A percentile compares a stretch with the other conserved stretches of the same genome.
These are phyloP conservation scores for Dianthus caryophyllus DNA, from an alignment of 148 eudicot species.

Conservation along the genomic window DNA sequence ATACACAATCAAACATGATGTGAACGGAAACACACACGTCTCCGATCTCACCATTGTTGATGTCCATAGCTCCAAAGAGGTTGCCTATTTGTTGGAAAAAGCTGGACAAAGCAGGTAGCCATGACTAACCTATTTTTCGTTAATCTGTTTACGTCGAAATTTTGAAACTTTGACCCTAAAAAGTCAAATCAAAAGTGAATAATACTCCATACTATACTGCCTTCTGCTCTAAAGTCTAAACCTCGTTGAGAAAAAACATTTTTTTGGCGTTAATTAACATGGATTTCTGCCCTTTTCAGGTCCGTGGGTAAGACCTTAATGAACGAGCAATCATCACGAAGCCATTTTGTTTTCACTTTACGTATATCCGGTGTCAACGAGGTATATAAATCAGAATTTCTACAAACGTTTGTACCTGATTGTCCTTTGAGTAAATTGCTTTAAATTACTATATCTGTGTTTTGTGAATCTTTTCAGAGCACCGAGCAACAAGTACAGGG, in stretches of 20 bases:
- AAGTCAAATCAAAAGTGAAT: no score
- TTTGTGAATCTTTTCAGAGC: constrained; percentile 37
- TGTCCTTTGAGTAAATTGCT: background rate
- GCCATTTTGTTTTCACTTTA: constrained; percentile 92
- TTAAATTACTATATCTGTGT: background rate
- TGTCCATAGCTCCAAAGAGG: constrained; percentile 82
- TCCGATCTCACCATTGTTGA: constrained; percentile 88
- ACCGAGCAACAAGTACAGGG: constrained; percentile 98
- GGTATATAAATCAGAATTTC: constrained; percentile 34
- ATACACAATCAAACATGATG: constrained; percentile 80
- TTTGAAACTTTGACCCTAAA: no score
- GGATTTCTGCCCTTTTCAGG: constrained; percentile 30
- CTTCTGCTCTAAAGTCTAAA: background rate
- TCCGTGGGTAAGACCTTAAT: constrained; percentile 92
- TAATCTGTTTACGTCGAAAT: background rate
- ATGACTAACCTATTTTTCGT: background rate
- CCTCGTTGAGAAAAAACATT: background rate
- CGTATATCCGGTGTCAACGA: constrained; percentile 88
- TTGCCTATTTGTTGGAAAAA: constrained; percentile 75
- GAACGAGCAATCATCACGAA: constrained; percentile 98
- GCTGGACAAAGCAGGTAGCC: constrained; percentile 96
- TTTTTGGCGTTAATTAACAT: background rate
- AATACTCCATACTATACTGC: no score
- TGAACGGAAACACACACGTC: constrained; percentile 82
- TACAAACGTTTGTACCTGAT: background rate